Evolutionary conservation across 1,284 basidiomycete genomes (phyloP), one percentile per base, ranked within the genome.

Genomic region (Leccinum holopus): DNA sequence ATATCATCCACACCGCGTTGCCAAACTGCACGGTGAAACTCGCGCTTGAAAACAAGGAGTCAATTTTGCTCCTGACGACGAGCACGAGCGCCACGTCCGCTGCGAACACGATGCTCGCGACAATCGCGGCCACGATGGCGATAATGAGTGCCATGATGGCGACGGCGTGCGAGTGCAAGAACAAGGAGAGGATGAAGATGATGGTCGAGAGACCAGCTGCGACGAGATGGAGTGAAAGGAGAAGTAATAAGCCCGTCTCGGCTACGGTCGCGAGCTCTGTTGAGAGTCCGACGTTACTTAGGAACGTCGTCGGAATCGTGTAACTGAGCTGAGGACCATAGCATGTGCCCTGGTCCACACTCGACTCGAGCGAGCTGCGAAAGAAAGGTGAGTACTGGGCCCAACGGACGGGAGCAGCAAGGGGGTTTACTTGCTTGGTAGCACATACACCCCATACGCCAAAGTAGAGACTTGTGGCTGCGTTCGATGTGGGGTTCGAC

Each of bases 381-480:
- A 25, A 18, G 55, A 18, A 25, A 52, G 9, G 28, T 32, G 52
- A 32, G 16, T 11, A n/a, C 28, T 3, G 16, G 7, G 28, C 12
- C 2, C 18, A 10, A 10, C 8, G 1, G 32, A 11, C 1, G 6
- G 14, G 21, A 51, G 25, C 25, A 25, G 25, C 25, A 25, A 25
- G 25, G 25, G 28, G 8, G 16, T 37, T 32, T 18, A 55, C 70
- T 63, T 54, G 83, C 87, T 81, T 83, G 10, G 76, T 79, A 1
- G 85, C 84, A 74, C 90, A 92, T 51, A 87, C 78, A 2, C 90
- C 90, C 89, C 89, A 92, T 5, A 91, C 86, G 2, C 90, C 90
- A 65, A 91, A 90, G 37, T 83, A 80, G 25, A 91, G 72, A 65
- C 81, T 78, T 2, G 85, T 88, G 6, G 84, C 86, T n/a, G 85